Evolutionary conservation across 768 basidiomycete genomes (phyloP).

Genomic region (Suillus subaureus): DNA sequence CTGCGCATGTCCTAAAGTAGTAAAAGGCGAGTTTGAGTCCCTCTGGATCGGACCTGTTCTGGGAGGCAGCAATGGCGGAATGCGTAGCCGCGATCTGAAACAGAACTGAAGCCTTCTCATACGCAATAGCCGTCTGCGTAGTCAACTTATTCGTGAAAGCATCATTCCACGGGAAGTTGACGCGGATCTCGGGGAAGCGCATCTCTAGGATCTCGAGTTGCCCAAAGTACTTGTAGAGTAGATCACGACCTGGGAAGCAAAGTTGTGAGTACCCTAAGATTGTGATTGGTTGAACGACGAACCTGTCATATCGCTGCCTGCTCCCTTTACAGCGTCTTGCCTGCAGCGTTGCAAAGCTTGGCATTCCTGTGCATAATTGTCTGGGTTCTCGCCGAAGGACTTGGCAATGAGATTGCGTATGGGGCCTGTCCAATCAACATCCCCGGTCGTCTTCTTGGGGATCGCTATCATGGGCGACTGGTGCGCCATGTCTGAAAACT

Average conservation of each 20-base stretch:
- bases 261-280: conserved; percentile 9
- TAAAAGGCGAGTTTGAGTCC: conserved; percentile 93
- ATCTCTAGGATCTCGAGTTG: conserved; percentile 97
- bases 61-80: conserved; percentile 84
- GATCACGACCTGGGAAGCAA: conserved; percentile 67
- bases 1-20: conserved; percentile 87
- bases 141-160: conserved; percentile 94
- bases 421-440: conserved; percentile 94
- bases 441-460: conserved; percentile 92
- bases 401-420: conserved; percentile 85
- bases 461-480: conserved; percentile 91
- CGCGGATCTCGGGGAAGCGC: conserved; percentile 94
- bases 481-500: conserved; percentile 53
- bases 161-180: conserved; percentile 96
- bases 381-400: conserved; percentile 92
- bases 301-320: conserved; percentile 96
- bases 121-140: conserved; percentile 95
- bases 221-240: conserved; percentile 99
- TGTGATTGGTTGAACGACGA: conserved; percentile 22
- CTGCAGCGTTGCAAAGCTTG: conserved; percentile 85
- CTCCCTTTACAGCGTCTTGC: conserved; percentile 95
- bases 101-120: conserved; percentile 96
- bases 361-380: conserved; percentile 84
- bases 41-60: conserved; percentile 87
- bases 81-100: conserved; percentile 96